Percentiles rank a stretch among this genome's conserved stretches.
Evolutionary conservation across 495 filamentous ascomycete species (phyloP).

Genomic region (Echria macrotheca): DNA sequence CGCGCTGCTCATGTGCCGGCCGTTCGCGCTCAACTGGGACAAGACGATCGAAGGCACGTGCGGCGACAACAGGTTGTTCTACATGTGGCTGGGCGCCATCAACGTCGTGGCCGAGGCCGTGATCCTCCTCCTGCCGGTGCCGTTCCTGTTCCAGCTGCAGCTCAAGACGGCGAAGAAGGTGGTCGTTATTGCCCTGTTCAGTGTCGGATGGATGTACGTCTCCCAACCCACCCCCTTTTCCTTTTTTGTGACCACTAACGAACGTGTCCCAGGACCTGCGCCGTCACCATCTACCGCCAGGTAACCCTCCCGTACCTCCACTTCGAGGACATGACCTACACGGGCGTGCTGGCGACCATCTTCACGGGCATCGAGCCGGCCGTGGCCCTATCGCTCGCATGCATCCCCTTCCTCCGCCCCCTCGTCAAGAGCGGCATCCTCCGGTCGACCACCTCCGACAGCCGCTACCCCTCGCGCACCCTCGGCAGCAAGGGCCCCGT

Average conservation of each 20-base stretch:
- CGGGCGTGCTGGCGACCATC: constrained; percentile 18
- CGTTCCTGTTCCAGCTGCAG: constrained; percentile 11
- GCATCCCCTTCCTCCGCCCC: constrained; percentile 25
- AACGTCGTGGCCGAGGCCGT: constrained; percentile 11
- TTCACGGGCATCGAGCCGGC: constrained; percentile 27
- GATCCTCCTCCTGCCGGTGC: constrained; percentile 12
- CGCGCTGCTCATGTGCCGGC: constrained; percentile 14
- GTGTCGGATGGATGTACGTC: constrained; percentile 15
- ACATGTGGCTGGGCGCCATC: constrained; percentile 15
- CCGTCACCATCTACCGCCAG: constrained; percentile 23
- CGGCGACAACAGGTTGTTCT: constrained; percentile 12
- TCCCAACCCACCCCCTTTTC: background rate
- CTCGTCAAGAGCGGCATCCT: constrained; percentile 11
- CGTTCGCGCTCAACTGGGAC: constrained; percentile 16
- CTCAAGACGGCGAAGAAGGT: constrained; percentile 11
- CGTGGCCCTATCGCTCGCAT: constrained; percentile 22
- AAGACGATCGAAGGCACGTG: constrained; percentile 10
- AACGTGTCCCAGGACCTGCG: constrained; percentile 19
- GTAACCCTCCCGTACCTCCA: constrained; percentile 19
- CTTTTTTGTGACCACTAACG: background rate
- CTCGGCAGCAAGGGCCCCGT: constrained; percentile 8
- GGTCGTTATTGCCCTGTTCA: constrained; percentile 15
- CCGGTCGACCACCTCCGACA: constrained; percentile 2
- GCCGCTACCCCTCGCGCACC: constrained; percentile 2
- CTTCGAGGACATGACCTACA: constrained; percentile 26